These are phyloP conservation scores for Apiospora rasikravindrae DNA, from an alignment of 2,329 filamentous ascomycete species.

Conservation along the genomic window DNA sequence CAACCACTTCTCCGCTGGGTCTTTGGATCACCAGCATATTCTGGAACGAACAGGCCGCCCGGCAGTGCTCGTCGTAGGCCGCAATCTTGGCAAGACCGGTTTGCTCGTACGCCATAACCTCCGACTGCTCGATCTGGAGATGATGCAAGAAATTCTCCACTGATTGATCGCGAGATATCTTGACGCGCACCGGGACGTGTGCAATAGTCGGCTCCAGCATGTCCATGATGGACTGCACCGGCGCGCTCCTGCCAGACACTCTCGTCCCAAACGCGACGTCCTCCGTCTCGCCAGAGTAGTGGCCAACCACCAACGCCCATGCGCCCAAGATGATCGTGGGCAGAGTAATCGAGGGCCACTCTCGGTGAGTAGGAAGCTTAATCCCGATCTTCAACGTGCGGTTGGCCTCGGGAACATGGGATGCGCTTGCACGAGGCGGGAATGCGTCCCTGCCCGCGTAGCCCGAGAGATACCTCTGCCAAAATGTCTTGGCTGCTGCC, in stretches of 20 bases:
- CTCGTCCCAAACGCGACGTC: slow-evolving; percentile 50
- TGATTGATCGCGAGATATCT: neutral
- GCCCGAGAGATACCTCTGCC: slow-evolving; percentile 30
- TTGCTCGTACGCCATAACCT: neutral
- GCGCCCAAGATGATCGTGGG: slow-evolving; percentile 43
- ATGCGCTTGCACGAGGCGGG: neutral
- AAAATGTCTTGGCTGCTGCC: slow-evolving; percentile 20
- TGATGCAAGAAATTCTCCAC: neutral
- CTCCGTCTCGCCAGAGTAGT: slow-evolving; percentile 39
- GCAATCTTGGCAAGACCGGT: neutral
- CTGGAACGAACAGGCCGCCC: neutral
- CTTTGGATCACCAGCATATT: neutral
- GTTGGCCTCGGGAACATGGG: slow-evolving; percentile 28
- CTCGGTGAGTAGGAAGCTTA: neutral
- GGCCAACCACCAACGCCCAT: slow-evolving; percentile 44
- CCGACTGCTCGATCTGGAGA: neutral
- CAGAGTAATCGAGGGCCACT: neutral
- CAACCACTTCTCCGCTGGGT: neutral
- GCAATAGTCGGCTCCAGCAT: slow-evolving; percentile 42
- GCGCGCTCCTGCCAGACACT: slow-evolving; percentile 41
- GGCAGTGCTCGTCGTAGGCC: neutral
- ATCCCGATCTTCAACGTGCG: neutral
- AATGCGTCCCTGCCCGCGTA: neutral
- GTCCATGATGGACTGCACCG: slow-evolving; percentile 25
- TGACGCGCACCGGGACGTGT: slow-evolving; percentile 47